Evolutionary conservation across 2,329 filamentous ascomycete species (phyloP).

Genomic region (Dactylella cylindrospora): DNA sequence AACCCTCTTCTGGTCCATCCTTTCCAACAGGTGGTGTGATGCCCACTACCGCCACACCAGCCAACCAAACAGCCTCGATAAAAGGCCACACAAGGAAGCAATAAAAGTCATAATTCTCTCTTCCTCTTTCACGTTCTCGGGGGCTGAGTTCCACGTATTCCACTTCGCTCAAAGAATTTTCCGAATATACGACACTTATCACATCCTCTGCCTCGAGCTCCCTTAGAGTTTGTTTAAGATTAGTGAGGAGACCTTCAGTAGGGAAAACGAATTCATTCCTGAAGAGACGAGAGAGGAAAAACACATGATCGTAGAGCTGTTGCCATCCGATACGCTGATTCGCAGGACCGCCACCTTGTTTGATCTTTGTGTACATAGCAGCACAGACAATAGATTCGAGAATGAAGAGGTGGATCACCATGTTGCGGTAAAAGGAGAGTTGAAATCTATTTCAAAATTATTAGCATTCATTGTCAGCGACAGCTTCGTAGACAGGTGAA

Average conservation of each 20-base stretch:
- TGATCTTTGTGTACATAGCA: slow-evolving; percentile 86
- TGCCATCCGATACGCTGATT: slow-evolving; percentile 76
- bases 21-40: slow-evolving; percentile 67
- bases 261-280: slow-evolving; percentile 96
- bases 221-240: slow-evolving; percentile 75
- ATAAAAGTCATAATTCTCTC: slow-evolving; percentile 98
- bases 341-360: slow-evolving; percentile 80
- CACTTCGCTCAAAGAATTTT: slow-evolving; percentile 60
- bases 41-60: slow-evolving; percentile 82
- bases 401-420: slow-evolving; percentile 98
- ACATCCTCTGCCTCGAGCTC: slow-evolving; percentile 78
- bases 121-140: slow-evolving; percentile 71
- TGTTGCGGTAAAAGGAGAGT: slow-evolving; percentile 96
- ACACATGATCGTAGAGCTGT: slow-evolving; percentile 74
- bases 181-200: slow-evolving; percentile 62
- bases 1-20: slow-evolving; percentile 62
- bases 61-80: slow-evolving; percentile 90
- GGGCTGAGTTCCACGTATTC: slow-evolving; percentile 71
- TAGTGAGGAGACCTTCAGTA: slow-evolving; percentile 75
- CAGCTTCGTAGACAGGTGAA: not conserved
- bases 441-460: slow-evolving; percentile 63
- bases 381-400: slow-evolving; percentile 86
- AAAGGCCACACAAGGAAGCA: slow-evolving; percentile 99
- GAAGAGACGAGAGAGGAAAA: slow-evolving; percentile 90
- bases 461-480: slow-evolving; percentile 46